Evolutionary conservation across 1,139 yeast genomes (phyloP).

Genomic region (Hemisphaericaspora xylanilytica): DNA sequence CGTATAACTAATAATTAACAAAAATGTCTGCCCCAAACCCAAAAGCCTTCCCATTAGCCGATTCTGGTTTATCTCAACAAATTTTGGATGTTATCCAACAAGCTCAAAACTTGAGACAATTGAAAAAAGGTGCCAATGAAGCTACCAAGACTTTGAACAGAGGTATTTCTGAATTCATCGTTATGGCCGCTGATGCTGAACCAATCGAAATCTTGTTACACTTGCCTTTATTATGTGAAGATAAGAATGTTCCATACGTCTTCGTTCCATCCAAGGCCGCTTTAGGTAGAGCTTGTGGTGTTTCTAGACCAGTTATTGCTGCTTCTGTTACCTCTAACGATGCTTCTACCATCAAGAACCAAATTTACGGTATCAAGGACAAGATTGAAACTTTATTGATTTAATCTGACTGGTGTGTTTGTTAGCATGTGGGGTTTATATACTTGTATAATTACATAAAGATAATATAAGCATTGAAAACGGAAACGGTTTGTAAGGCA

Average conservation of each 20-base stretch:
- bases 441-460: conserved; percentile 6
- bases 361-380: conserved; percentile 96
- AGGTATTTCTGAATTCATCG: conserved; percentile 98
- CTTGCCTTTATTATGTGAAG: conserved; percentile 97
- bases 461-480: too few species aligned
- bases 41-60: conserved; percentile 98
- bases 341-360: conserved; percentile 96
- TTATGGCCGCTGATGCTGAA: conserved; percentile 99
- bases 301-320: conserved; percentile 98
- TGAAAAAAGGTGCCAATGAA: conserved; percentile 99
- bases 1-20: conserved; percentile 22
- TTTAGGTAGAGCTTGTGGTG: conserved; percentile 99
- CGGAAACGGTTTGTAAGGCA: too few species aligned
- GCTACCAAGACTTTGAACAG: conserved; percentile 99
- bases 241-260: conserved; percentile 98
- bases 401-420: conserved; percentile 32
- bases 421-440: not conserved
- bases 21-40: conserved; percentile 79
- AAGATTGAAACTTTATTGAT: conserved; percentile 97
- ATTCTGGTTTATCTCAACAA: conserved; percentile 91
- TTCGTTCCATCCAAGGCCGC: conserved; percentile 98
- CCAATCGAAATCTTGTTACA: conserved; percentile 98
- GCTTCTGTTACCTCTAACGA: conserved; percentile 98
- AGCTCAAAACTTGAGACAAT: conserved; percentile 96
- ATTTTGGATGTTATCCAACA: conserved; percentile 97